Evolutionary conservation across 306 rosid genomes (phyloP), one percentile per base, ranked within the genome.

Genomic region (Boehmeria nivea): DNA sequence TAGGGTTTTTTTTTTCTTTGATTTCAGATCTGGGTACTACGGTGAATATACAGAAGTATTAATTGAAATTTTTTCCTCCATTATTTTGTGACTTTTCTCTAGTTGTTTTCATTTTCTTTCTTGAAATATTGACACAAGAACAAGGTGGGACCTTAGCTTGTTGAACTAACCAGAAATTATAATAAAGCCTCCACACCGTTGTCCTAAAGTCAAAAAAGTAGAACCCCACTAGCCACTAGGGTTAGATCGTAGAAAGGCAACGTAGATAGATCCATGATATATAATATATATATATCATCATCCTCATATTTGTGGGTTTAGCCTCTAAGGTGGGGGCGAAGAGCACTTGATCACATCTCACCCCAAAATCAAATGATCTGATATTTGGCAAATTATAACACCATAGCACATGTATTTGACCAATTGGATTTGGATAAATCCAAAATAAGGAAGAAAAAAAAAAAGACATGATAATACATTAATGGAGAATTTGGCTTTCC

Each of bases 261-360:
- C 0, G 54, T 49, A 49, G 54, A 12, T 45, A 8, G 8, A 33
- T 33, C 38, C 11, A 33, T 33, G 38, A 33, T 33, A 33, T n/a
- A n/a, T n/a, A n/a, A n/a, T n/a, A n/a, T n/a, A n/a, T n/a, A n/a
- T n/a, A n/a, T n/a, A n/a, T 31, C 36, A 31, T 6, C 8, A 31
- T 31, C 39, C 13, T 47, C 39, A 17, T 16, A 4, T 8, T 2
- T 13, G 3, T 8, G 28, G 59, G 9, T 1, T 45, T 4, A 12
- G 17, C 18, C 21, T 4, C 20, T 18, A n/a, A n/a, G n/a, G 54
- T 18, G 53, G 58, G 13, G 53, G 57, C 14, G 34, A 2, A n/a
- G 4, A 59, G 40, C 62, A 56, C 58, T 48, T 2, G 73, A 73
- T 44, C 27, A 16, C 14, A 49, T 9, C 70, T 36, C 61, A 1